Evolutionary conservation across 495 filamentous ascomycete genomes (phyloP).

Genomic region (Thozetella sp.): DNA sequence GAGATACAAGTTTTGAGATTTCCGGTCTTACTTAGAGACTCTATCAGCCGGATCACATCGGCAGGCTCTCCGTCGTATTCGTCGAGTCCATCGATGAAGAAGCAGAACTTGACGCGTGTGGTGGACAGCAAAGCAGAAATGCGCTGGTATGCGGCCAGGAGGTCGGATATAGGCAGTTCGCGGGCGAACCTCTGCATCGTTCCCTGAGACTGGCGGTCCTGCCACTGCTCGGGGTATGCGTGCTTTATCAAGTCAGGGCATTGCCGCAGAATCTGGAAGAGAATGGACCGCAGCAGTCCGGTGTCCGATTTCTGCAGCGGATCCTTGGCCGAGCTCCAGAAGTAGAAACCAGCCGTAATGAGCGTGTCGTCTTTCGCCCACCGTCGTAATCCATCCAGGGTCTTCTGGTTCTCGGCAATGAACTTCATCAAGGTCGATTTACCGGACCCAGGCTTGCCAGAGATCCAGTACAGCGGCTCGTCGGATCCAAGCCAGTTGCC

Average conservation of each 20-base stretch:
- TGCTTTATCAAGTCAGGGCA: background rate
- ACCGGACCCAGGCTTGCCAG: no score
- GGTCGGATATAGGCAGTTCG: background rate
- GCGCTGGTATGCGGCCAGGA: background rate
- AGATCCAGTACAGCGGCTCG: background rate
- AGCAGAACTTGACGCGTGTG: background rate
- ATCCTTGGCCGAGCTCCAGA: background rate
- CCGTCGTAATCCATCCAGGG: background rate
- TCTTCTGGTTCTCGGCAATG: background rate
- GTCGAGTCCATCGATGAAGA: background rate
- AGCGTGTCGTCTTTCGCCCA: background rate
- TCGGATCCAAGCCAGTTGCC: background rate
- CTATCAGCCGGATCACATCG: background rate
- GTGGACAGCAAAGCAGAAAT: background rate
- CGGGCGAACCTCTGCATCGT: background rate
- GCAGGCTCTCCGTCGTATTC: background rate
- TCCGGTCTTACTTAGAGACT: background rate
- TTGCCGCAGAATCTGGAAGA: background rate
- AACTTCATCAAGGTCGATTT: no score
- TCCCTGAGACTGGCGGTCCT: background rate
- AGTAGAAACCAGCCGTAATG: background rate
- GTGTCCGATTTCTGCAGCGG: background rate
- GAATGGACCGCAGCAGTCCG: background rate
- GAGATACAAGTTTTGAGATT: background rate
- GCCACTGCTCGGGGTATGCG: background rate